phyloP scores from a whole-genome alignment of 164 flowering plant genomes.

The Umbellularia californica region DNA sequence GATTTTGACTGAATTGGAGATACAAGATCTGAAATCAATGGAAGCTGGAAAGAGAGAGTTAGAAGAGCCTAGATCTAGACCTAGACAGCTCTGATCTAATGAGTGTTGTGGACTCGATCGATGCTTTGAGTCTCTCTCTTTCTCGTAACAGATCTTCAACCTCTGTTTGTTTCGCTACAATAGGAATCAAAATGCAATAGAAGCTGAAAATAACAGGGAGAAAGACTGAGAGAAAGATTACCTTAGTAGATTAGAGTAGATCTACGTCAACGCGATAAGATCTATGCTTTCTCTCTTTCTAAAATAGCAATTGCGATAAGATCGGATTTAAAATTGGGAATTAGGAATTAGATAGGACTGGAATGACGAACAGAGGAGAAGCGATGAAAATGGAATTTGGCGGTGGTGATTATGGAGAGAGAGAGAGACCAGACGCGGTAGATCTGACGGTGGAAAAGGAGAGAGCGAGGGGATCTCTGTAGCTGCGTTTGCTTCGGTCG shows the following conservation, averaged over 20 bases:
- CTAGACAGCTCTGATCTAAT: neutral
- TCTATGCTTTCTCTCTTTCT: no score
- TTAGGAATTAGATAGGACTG: no score
- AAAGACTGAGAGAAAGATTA: neutral
- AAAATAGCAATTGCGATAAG: no score
- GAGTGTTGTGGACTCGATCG: neutral
- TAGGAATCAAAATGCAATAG: no score
- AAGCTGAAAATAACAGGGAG: neutral
- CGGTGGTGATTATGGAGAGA: neutral
- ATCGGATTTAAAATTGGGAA: no score
- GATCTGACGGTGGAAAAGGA: neutral
- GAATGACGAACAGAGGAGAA: no score
- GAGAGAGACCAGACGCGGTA: neutral
- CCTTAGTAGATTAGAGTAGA: neutral
- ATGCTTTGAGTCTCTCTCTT: neutral
- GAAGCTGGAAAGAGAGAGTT: neutral
- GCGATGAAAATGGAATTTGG: no score
- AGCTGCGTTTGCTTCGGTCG: neutral
- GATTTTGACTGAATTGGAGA: no score
- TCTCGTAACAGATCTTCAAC: neutral
- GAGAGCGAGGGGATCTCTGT: neutral
- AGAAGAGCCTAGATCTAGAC: neutral
- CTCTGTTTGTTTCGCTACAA: no score
- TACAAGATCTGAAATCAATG: no score
- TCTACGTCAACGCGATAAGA: no score